Evolutionary conservation across 768 basidiomycete genomes (phyloP).

Genomic region (Lactarius tabidus): DNA sequence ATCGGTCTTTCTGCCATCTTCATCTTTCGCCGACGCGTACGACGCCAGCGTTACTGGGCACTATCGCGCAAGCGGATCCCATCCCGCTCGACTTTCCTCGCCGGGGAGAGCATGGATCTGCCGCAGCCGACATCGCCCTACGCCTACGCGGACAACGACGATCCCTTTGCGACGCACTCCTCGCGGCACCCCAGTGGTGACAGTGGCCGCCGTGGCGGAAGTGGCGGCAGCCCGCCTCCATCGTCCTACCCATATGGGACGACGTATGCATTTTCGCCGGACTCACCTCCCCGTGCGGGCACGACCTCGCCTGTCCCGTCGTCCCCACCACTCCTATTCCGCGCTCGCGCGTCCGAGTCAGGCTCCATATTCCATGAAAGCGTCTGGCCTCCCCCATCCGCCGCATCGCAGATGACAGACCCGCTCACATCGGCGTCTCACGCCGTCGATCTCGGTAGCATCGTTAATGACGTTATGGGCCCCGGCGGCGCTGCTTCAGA

Average conservation of each 20-base stretch:
- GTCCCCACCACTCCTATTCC: constrained; percentile 17
- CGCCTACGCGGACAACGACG: background rate
- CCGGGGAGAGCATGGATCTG: constrained; percentile 21
- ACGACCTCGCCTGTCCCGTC: background rate
- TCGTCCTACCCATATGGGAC: background rate
- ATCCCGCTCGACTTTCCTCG: constrained; percentile 19
- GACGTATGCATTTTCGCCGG: background rate
- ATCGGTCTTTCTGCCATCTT: constrained; percentile 17
- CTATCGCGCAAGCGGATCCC: constrained; percentile 17
- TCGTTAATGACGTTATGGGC: constrained; percentile 25
- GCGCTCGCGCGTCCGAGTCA: constrained; percentile 19
- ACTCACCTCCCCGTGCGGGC: background rate
- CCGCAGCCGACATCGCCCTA: background rate
- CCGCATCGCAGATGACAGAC: constrained; percentile 13
- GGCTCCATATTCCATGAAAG: constrained; percentile 26
- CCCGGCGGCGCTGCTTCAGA: background rate
- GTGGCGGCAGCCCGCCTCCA: background rate
- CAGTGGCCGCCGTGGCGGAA: background rate
- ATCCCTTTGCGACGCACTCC: constrained; percentile 3
- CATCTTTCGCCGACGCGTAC: constrained; percentile 8
- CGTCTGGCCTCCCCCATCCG: constrained; percentile 23
- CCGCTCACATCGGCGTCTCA: constrained; percentile 15
- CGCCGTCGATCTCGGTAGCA: constrained; percentile 12
- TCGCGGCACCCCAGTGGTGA: background rate
- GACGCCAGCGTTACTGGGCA: constrained; percentile 14